Evolutionary conservation across 352 stramenopile genomes (phyloP).

Genomic region (Phytophthora rubi): DNA sequence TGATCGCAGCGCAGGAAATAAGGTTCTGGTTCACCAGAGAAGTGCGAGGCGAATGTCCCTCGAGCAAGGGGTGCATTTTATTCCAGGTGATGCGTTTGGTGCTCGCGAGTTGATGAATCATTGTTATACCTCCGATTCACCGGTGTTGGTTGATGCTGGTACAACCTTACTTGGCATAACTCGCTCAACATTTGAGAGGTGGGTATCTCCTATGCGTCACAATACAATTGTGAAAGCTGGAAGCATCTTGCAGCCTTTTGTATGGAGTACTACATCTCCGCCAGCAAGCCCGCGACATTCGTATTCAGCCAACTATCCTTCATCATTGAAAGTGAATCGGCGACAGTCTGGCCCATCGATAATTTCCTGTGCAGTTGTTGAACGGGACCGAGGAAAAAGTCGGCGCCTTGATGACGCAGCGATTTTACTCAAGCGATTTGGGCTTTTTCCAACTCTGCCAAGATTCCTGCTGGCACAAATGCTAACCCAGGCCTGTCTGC

Average conservation of each 20-base stretch:
- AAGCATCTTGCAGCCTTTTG: slow-evolving; percentile 42
- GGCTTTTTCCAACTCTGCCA: slow-evolving; percentile 42
- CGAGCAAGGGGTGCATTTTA: slow-evolving; percentile 15
- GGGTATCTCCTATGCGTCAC: slow-evolving; percentile 40
- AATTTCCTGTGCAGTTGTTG: slow-evolving; percentile 14
- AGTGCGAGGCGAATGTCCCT: slow-evolving; percentile 8
- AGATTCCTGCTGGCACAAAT: slow-evolving; percentile 52
- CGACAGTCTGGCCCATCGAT: slow-evolving; percentile 30
- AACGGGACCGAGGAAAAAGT: slow-evolving; percentile 1
- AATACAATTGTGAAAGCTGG: slow-evolving; percentile 51
- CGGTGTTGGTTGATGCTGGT: slow-evolving; percentile 38
- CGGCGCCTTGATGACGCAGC: slow-evolving; percentile 35
- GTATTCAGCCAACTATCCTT: slow-evolving; percentile 13
- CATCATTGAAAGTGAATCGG: slow-evolving; percentile 16
- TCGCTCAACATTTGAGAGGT: slow-evolving; percentile 46
- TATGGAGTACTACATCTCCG: slow-evolving; percentile 19
- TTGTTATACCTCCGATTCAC: not conserved
- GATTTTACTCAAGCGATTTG: slow-evolving; percentile 50
- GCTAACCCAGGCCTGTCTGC: slow-evolving; percentile 37
- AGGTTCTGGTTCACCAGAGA: slow-evolving; percentile 10
- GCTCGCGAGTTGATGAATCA: slow-evolving; percentile 35
- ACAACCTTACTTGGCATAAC: slow-evolving; percentile 53
- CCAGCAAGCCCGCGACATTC: slow-evolving; percentile 10
- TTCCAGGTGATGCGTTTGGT: slow-evolving; percentile 50
- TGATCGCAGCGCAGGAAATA: slow-evolving; percentile 2